Evolutionary conservation across 2,329 filamentous ascomycete genomes (phyloP).

Genomic region (Zymoseptoria tritici): DNA sequence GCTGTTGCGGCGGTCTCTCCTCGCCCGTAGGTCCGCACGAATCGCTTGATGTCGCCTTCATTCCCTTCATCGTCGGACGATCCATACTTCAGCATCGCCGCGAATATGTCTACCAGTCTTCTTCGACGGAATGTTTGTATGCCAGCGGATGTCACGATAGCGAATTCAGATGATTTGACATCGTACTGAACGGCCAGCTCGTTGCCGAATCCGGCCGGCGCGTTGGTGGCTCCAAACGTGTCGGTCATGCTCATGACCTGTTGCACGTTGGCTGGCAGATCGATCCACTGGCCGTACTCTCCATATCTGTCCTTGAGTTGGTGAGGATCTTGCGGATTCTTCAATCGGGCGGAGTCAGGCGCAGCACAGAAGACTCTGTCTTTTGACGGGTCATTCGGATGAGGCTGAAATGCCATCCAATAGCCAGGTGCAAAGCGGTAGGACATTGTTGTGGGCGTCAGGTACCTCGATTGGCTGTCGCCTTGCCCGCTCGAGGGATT

Average conservation of each 20-base stretch:
- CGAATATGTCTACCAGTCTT: conserved; percentile 86
- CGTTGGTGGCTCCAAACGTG: conserved; percentile 60
- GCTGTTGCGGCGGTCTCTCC: conserved; percentile 85
- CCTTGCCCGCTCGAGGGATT: conserved; percentile 14
- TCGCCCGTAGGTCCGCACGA: conserved; percentile 79
- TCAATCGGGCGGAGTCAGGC: conserved; percentile 70
- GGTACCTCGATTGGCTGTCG: conserved; percentile 29
- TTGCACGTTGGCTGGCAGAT: conserved; percentile 65
- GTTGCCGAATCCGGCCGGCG: conserved; percentile 79
- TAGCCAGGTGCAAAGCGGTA: conserved; percentile 73
- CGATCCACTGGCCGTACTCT: conserved; percentile 75
- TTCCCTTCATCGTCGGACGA: conserved; percentile 66
- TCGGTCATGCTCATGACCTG: conserved; percentile 70
- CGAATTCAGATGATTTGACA: conserved; percentile 70
- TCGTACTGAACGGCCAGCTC: conserved; percentile 97
- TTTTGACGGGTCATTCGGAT: conserved; percentile 37
- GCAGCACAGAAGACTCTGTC: conserved; percentile 72
- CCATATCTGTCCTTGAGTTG: conserved; percentile 54
- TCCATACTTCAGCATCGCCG: conserved; percentile 62
- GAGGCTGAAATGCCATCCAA: conserved; percentile 73
- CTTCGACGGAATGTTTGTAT: conserved; percentile 78
- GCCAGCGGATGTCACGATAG: conserved; percentile 83
- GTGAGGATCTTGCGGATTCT: conserved; percentile 35
- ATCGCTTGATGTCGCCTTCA: conserved; percentile 72
- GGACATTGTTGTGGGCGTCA: conserved; percentile 32